Base-by-base conservation (phyloP, 176 grass and related monocot species). In the Rhynchospora breviuscula region DNA sequence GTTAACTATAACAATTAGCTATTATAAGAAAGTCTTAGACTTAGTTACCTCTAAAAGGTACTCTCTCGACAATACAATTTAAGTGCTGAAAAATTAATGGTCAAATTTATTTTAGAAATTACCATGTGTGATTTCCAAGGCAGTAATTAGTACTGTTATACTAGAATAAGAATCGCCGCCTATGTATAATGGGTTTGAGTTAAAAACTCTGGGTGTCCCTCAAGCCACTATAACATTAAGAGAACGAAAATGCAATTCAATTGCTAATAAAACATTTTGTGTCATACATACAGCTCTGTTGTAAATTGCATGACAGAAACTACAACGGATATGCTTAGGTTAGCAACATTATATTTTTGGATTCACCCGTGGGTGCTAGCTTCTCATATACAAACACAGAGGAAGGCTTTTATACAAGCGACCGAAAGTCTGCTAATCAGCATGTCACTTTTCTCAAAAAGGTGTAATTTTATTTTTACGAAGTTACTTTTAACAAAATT, bases 291-390 rank as follows among this genome's bases (percentile, higher is more conserved):
- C 33, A 3, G 33, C 33, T 35, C 33, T 35, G 33, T 35, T 35
- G 33, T 35, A 35, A 35, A 35, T 35, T 35, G n/a, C n/a, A n/a
- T n/a, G n/a, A 3, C 33, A 35, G 33, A 35, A 35, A 35, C 33
- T 35, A 35, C 1, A 35, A 35, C 6, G 58, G 70, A 64, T 15
- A 26, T 76, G 11, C 10, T 63, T 60, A 91, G 91, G 94, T 88
- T 35, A 82, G 81, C 78, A 97, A 84, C 48, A 78, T 97, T 48
- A 97, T 97, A 52, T 97, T 97, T 79, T 86, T 97, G 29, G 94
- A 97, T 84, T 72, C 89, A 40, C 94, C 94, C 5, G 81, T 97
- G 19, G 94, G 87, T 1, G 88, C 94, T 9, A 91, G 94, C 0
- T 97, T 93, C 84, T 97, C 94, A 0, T 93, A 90, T 83, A 79